Evolutionary conservation across 129 eudicot species (phyloP).

Genomic region (Lonicera japonica): DNA sequence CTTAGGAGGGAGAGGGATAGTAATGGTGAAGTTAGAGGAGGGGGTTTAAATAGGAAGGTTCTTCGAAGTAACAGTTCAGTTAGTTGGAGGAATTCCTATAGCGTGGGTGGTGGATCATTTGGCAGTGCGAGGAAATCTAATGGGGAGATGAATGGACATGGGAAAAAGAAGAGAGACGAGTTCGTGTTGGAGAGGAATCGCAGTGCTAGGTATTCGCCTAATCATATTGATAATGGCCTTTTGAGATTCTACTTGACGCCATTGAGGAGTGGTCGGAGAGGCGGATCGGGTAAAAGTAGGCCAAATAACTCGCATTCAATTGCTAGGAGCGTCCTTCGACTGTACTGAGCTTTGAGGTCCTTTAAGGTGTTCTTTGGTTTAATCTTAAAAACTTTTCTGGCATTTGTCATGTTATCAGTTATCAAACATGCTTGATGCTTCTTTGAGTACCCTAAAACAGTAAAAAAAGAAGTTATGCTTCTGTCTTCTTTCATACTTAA

Average conservation of each 20-base stretch:
- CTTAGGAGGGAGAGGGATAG: slow-evolving; percentile 27
- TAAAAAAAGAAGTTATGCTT: not conserved
- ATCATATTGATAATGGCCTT: slow-evolving; percentile 58
- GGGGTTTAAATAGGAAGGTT: slow-evolving; percentile 36
- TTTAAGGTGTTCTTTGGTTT: slow-evolving; percentile 24
- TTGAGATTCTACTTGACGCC: slow-evolving; percentile 78
- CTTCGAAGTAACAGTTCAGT: slow-evolving; percentile 84
- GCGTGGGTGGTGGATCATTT: slow-evolving; percentile 37
- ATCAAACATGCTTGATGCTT: slow-evolving; percentile 15
- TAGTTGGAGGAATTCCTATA: slow-evolving; percentile 71
- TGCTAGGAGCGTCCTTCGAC: slow-evolving; percentile 61
- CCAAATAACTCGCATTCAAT: slow-evolving; percentile 54
- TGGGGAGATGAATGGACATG: slow-evolving; percentile 35
- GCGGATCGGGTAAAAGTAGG: slow-evolving; percentile 40
- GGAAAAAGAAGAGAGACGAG: slow-evolving; percentile 57
- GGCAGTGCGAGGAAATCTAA: slow-evolving; percentile 41
- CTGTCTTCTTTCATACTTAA: not conserved
- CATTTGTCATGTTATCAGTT: slow-evolving; percentile 21
- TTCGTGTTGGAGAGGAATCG: slow-evolving; percentile 73
- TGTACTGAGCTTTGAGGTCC: slow-evolving; percentile 46
- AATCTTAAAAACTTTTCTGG: slow-evolving; percentile 13
- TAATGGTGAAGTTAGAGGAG: slow-evolving; percentile 31
- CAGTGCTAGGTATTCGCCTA: slow-evolving; percentile 82
- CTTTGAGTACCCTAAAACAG: not conserved
- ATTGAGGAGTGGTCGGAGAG: slow-evolving; percentile 63